Evolutionary conservation across 495 filamentous ascomycete species (phyloP).

Genomic region (Penicillium turbatum): DNA sequence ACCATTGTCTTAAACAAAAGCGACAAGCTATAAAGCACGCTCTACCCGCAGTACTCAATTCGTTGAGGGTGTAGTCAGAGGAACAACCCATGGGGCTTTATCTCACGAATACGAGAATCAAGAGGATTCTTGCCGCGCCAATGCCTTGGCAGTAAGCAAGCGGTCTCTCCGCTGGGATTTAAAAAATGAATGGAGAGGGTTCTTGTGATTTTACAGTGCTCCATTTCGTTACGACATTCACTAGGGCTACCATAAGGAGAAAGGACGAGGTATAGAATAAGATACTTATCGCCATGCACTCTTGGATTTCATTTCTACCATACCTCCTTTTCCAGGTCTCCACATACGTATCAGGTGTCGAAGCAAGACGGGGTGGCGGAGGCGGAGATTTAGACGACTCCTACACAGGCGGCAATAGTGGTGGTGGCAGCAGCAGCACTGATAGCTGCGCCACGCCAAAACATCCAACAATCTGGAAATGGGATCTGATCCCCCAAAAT

Average conservation of each 20-base stretch:
- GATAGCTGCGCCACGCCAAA: background rate
- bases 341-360: background rate
- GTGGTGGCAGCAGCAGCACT: background rate
- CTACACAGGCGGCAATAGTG: background rate
- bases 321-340: background rate
- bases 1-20: too few species aligned
- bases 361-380: background rate
- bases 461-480: background rate
- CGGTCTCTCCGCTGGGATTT: background rate
- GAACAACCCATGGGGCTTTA: background rate
- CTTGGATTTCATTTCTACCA: background rate
- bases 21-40: too few species aligned
- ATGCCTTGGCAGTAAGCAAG: background rate
- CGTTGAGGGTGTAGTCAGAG: background rate
- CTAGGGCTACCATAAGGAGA: background rate
- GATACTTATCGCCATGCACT: background rate
- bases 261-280: background rate
- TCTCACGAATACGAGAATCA: background rate
- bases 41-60: background rate
- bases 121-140: background rate
- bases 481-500: background rate
- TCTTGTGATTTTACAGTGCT: background rate
- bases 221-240: background rate
- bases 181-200: background rate
- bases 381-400: background rate